These are phyloP conservation scores for Leccinum rimulosum DNA, from an alignment of 768 basidiomycete species.

Conservation along the genomic window DNA sequence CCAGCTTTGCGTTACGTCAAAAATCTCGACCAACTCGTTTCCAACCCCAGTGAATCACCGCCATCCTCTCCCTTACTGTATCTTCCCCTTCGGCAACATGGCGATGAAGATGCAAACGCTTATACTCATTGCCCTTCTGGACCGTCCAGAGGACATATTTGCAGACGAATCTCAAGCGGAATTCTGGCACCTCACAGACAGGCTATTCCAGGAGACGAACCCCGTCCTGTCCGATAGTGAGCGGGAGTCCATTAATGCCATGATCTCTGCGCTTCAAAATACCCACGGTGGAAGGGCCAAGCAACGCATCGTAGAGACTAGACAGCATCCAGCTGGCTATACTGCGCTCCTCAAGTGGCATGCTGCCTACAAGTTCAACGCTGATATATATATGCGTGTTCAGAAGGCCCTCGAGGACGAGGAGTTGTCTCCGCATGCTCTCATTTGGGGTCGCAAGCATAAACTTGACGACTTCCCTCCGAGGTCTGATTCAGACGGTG, in stretches of 20 bases:
- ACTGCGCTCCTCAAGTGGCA: conserved; percentile 6
- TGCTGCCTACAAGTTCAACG: not conserved
- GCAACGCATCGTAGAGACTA: not conserved
- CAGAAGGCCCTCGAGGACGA: conserved; percentile 3
- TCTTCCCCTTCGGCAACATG: too few species aligned
- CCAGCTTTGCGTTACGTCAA: too few species aligned
- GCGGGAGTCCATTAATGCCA: not conserved
- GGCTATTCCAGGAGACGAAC: too few species aligned
- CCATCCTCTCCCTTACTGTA: too few species aligned
- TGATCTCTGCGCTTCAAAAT: not conserved
- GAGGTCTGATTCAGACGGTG: not conserved
- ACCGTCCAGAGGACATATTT: too few species aligned
- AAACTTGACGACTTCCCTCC: conserved; percentile 4
- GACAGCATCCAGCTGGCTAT: conserved; percentile 2
- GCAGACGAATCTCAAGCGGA: too few species aligned
- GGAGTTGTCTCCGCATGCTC: not conserved
- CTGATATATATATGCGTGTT: not conserved
- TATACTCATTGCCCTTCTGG: too few species aligned
- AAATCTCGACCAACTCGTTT: too few species aligned
- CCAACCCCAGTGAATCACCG: too few species aligned
- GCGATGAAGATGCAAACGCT: too few species aligned
- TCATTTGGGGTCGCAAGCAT: conserved; percentile 2
- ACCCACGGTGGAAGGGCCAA: not conserved
- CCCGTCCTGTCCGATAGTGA: not conserved
- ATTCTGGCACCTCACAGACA: too few species aligned